Conservation (phyloP, 2,329 filamentous ascomycete species). For the Acrocalymma vagum region DNA sequence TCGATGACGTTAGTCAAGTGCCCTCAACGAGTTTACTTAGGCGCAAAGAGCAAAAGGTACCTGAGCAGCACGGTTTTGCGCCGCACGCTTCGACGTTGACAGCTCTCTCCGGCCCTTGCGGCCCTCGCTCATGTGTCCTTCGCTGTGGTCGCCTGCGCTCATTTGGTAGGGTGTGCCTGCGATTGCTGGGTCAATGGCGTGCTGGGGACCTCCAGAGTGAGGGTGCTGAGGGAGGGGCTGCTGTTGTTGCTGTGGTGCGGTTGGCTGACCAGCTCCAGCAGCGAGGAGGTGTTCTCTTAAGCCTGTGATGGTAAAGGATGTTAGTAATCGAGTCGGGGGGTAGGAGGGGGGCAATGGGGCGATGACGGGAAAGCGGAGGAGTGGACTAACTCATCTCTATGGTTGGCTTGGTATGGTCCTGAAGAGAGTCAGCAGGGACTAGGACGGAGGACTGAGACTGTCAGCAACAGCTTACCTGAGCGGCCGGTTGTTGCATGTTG, state of each 20-base stretch:
- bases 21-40: background rate
- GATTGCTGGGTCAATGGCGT: constrained; percentile 68
- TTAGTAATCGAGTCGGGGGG: constrained; percentile 39
- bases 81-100: constrained; percentile 93
- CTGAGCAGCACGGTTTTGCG: constrained; percentile 96
- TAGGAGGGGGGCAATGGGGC: constrained; percentile 8
- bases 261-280: constrained; percentile 55
- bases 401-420: constrained; percentile 47
- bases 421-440: constrained; percentile 35
- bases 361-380: constrained; percentile 16
- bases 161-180: constrained; percentile 60
- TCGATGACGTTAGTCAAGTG: constrained; percentile 27
- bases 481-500: constrained; percentile 51
- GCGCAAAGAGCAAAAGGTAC: constrained; percentile 57
- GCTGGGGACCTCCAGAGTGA: constrained; percentile 55
- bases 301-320: constrained; percentile 52
- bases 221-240: constrained; percentile 42
- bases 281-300: constrained; percentile 71
- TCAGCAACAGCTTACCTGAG: constrained; percentile 63
- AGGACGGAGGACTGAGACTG: constrained; percentile 13
- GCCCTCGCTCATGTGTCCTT: constrained; percentile 56
- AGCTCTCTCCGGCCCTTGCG: constrained; percentile 83
- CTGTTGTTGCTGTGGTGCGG: constrained; percentile 37
- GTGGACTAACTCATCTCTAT: constrained; percentile 54
- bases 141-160: constrained; percentile 55